phyloP scores from a whole-genome alignment of 140 eudicot species.

The Senecio squalidus region DNA sequence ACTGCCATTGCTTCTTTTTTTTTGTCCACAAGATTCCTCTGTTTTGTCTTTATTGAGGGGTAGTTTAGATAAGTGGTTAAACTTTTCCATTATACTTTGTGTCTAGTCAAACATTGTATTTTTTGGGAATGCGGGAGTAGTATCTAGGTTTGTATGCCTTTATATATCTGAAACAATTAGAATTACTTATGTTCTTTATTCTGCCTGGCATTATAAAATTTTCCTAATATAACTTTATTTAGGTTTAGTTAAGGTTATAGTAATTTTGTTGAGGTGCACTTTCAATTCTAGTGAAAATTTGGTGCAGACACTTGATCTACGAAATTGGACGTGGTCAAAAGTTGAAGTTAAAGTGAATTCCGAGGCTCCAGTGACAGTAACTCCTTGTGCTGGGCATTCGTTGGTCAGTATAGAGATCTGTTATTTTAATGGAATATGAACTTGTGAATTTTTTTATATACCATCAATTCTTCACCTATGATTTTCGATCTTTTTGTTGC shows the following conservation, averaged over 20 bases:
- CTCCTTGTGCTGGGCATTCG: conserved; percentile 96
- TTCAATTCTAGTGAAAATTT: conserved; percentile 7
- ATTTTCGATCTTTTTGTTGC: conserved; percentile 3
- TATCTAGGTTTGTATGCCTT: not conserved
- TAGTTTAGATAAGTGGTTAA: not conserved
- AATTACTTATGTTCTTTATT: not conserved
- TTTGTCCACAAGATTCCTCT: not conserved
- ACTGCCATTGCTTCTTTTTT: not conserved
- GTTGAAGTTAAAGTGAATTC: conserved; percentile 60
- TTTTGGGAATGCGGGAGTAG: not conserved
- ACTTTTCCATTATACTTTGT: not conserved
- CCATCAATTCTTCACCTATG: not conserved
- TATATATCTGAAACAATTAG: not conserved
- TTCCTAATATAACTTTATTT: not conserved
- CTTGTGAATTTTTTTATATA: not conserved
- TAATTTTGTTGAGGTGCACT: conserved; percentile 6
- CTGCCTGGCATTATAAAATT: conserved; percentile 1
- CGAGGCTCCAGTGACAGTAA: conserved; percentile 37
- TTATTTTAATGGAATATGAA: not conserved
- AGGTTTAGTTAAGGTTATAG: not conserved
- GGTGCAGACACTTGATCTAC: conserved; percentile 73
- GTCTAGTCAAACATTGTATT: not conserved
- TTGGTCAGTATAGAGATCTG: conserved; percentile 57
- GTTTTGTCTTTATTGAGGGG: not conserved
- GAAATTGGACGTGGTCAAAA: conserved; percentile 93